phyloP scores from a whole-genome alignment of 2,329 filamentous ascomycete genomes.

The Fonsecaea multimorphosa region DNA sequence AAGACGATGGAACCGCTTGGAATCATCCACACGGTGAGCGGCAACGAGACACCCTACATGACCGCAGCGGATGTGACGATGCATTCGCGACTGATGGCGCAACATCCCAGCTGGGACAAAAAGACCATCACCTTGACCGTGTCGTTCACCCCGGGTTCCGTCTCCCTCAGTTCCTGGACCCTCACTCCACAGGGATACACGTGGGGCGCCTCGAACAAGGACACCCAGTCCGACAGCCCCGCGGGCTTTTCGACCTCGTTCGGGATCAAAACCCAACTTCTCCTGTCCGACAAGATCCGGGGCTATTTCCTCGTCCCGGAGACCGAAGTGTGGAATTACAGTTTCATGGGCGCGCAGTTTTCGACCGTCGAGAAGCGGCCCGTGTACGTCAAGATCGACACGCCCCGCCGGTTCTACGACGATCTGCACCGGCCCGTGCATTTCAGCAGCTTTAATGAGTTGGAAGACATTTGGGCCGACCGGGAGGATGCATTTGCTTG shows the following conservation, averaged over 20 bases:
- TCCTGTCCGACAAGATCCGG: slow-evolving; percentile 90
- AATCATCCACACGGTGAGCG: slow-evolving; percentile 92
- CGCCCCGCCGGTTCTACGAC: slow-evolving; percentile 84
- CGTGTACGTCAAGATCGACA: slow-evolving; percentile 91
- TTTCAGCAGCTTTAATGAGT: slow-evolving; percentile 95
- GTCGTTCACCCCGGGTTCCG: slow-evolving; percentile 93
- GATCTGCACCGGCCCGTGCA: slow-evolving; percentile 90
- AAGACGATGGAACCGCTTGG: slow-evolving; percentile 86
- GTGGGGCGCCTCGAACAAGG: slow-evolving; percentile 96
- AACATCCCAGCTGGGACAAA: slow-evolving; percentile 80
- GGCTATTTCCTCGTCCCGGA: slow-evolving; percentile 97
- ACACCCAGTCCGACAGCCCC: slow-evolving; percentile 88
- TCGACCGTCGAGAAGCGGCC: slow-evolving; percentile 87
- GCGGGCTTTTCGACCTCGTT: slow-evolving; percentile 90
- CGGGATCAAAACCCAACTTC: slow-evolving; percentile 92
- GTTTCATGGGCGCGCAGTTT: slow-evolving; percentile 93
- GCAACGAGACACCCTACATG: slow-evolving; percentile 97
- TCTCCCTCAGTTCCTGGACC: slow-evolving; percentile 91
- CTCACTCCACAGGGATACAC: slow-evolving; percentile 91
- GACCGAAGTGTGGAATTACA: slow-evolving; percentile 92
- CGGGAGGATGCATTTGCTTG: slow-evolving; percentile 89
- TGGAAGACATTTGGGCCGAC: slow-evolving; percentile 97
- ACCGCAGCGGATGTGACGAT: slow-evolving; percentile 92
- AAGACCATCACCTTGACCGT: slow-evolving; percentile 95
- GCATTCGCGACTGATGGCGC: slow-evolving; percentile 86